Base-by-base conservation (phyloP, 2,329 filamentous ascomycete species). In the Cladosporium sp. region DNA sequence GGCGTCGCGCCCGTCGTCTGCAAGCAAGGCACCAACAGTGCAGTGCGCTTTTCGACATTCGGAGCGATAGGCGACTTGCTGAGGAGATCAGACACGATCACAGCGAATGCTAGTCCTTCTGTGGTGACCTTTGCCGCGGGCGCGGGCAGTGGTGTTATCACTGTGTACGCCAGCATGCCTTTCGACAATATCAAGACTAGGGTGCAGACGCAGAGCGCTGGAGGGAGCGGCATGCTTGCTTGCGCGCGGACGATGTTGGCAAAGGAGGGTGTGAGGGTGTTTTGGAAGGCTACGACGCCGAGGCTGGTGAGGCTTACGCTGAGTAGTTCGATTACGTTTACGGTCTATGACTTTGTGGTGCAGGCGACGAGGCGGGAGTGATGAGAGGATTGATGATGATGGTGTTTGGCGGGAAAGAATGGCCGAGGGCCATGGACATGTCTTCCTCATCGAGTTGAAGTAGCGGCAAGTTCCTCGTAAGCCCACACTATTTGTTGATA, bases 121-220 rank as follows among this genome's bases (percentile, higher is more conserved):
- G 53, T 36, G 8, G 52, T 55, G 35, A 62, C 65, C 3, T 57
- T 62, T 1, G 40, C 56, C 15, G 58, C 60, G 5, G 64, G 62
- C 12, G 62, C 63, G 9, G 55, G 57, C 1, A 63, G 61, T 22
- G 64, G 62, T 2, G 42, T 66, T 3, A 25, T 66, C 3, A 67
- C 66, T 3, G 65, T 66, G 45, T 66, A 61, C 28, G 54, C 52
- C 13, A 60, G 55, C 10, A 67, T 67, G 63, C 65, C 63, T 12
- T 63, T 67, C 28, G 64, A 66, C 44, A 65, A 63, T 15, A 62
- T 65, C 35, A 68, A 67, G 61, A 67, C 66, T 2, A 37, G 62
- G 9, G 60, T 67, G 59, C 64, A 67, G 37, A 57, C 45, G n/a
- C 37, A 51, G 24, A 50, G 57, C 2, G 40, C 28, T 57, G 61